Base-by-base conservation (phyloP, 805 yeast species). In the Pichia exigua region DNA sequence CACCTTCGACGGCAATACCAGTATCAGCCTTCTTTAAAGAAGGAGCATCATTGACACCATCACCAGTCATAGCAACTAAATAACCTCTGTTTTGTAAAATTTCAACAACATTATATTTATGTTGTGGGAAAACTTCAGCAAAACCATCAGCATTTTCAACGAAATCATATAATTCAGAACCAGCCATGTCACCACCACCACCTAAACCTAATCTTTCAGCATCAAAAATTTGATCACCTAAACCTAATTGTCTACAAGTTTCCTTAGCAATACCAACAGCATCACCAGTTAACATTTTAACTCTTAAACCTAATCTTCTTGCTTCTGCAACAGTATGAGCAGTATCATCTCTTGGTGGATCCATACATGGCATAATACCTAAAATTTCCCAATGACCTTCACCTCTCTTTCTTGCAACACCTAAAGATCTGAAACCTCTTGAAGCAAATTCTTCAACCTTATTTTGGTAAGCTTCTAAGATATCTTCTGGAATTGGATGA, bases 61-160 rank as follows among this genome's bases (percentile, higher is more conserved):
- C 97, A 86, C 97, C 97, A 79, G 97, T 89, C 97, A 89, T 89
- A 75, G 96, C 97, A 76, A 90, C 95, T 76, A 89, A 81, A 84
- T 86, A 88, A 76, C 96, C 96, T 82, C 96, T 85, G 72, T 84
- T 81, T 80, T 89, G 96, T 74, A 89, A 81, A 71, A 88, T 87
- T 78, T 88, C 96, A 74, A 89, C 97, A 67, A 91, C 96, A 71
- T 85, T 87, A 79, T 87, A 88, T 78, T 89, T 89, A 80, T 89
- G 96, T 80, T 89, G 96, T 64, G 97, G 97, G 95, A 89, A 89
- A 71, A 89, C 96, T 79, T 89, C 96, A 73, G 96, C 96, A 73
- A 89, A 89, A 81, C 97, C 97, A 78, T 89, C 97, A 60, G 97
- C 97, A 68, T 87, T 88, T 78, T 89, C 96, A 78, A 89, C 96